phyloP scores from a whole-genome alignment of 2,329 filamentous ascomycete species.

The Cercospora sp. region DNA sequence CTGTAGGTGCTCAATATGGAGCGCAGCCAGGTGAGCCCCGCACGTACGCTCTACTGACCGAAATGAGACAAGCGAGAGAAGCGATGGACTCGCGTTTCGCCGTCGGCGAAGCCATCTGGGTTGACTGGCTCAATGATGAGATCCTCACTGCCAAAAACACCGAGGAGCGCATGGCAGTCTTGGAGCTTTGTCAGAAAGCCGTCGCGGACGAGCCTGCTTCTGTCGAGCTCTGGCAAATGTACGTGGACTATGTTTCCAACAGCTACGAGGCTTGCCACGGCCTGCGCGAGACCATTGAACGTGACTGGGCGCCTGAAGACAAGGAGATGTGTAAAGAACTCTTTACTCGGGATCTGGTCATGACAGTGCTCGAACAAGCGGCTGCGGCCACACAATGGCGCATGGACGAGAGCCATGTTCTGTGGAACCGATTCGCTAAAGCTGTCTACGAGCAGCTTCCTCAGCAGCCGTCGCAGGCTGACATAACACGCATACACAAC shows the following conservation, averaged over 20 bases:
- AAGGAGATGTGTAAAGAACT: slow-evolving; percentile 67
- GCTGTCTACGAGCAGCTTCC: slow-evolving; percentile 68
- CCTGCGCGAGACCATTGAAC: slow-evolving; percentile 49
- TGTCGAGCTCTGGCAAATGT: slow-evolving; percentile 71
- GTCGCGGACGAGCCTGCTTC: slow-evolving; percentile 71
- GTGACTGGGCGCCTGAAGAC: slow-evolving; percentile 63
- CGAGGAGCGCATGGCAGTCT: slow-evolving; percentile 66
- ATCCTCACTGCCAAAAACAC: slow-evolving; percentile 60
- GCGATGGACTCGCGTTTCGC: slow-evolving; percentile 65
- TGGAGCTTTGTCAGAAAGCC: slow-evolving; percentile 72
- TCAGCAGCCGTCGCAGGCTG: slow-evolving; percentile 56
- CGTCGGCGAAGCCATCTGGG: slow-evolving; percentile 74
- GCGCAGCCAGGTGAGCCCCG: slow-evolving; percentile 37
- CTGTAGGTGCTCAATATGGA: slow-evolving; percentile 27
- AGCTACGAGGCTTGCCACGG: slow-evolving; percentile 66
- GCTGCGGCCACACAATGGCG: slow-evolving; percentile 72
- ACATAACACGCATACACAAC: slow-evolving; percentile 64
- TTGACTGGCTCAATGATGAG: slow-evolving; percentile 74
- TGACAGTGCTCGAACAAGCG: slow-evolving; percentile 70
- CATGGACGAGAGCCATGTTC: slow-evolving; percentile 71
- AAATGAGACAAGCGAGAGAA: slow-evolving; percentile 54
- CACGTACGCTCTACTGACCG: slow-evolving; percentile 47
- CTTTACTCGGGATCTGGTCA: slow-evolving; percentile 66
- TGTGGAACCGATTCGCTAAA: slow-evolving; percentile 74
- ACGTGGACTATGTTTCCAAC: slow-evolving; percentile 75